Evolutionary conservation across 495 filamentous ascomycete species (phyloP), one percentile per base, ranked within the genome.

Genomic region (Penicillium canariense): DNA sequence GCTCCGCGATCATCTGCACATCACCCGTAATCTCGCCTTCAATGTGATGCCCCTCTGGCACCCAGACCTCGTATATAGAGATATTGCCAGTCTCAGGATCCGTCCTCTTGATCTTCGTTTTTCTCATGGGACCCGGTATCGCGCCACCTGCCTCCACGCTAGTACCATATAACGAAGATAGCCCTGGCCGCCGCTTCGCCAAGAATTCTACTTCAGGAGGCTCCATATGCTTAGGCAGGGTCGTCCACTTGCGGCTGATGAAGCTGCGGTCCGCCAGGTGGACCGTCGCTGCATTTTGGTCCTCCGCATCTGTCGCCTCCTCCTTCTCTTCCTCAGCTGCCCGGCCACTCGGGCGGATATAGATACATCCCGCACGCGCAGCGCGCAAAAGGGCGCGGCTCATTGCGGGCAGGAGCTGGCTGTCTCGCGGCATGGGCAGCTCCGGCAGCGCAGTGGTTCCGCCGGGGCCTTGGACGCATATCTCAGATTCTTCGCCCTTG

Each of bases 361-460:
- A 87, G n/a, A 87, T 74, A 17, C 80, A 81, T 2, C 87, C 88
- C 7, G 87, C 84, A 31, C 93, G 84, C 34, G 90, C 89, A 20
- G 88, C 87, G 28, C 90, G 84, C 1, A 97, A 79, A n/a, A 97
- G 80, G 40, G 87, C 88, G 65, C 92, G 88, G 32, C 84, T 91
- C 71, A 88, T 85, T 4, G 84, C 82, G 0, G 87, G 82, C 9
- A 97, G 77, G 14, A 96, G 76, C 59, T 91, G 84, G 35, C 84
- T 88, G 66, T 97, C 95, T 61, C 88, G 87, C 23, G 94, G 94
- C 83, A 98, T 89, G 12, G 83, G 78, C 12, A 84, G 72, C 53
- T 88, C 85, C 25, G 76, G 76, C 54, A 80, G 79, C 11, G 53
- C 59, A 5, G 60, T 58, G 5, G 57, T 68, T 58, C 81, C 83